phyloP scores from a whole-genome alignment of 2,329 filamentous ascomycete genomes.

The Botrytis medusae region DNA sequence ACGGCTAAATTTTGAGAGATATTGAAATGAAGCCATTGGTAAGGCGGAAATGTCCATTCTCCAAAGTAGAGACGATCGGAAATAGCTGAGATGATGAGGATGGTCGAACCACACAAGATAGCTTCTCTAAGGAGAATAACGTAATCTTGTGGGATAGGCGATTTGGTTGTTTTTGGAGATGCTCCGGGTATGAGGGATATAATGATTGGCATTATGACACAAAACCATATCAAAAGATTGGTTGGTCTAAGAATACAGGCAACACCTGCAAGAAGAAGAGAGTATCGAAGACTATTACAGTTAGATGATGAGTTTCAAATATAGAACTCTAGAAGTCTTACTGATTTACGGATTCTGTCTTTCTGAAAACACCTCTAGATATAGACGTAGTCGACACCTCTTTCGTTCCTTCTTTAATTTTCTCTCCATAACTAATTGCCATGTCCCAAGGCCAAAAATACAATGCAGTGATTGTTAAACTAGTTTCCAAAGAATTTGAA shows the following conservation, averaged over 20 bases:
- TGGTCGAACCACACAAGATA: constrained; percentile 60
- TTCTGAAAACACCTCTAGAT: constrained; percentile 29
- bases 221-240: constrained; percentile 81
- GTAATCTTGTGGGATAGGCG: constrained; percentile 39
- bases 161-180: constrained; percentile 39
- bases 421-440: constrained; percentile 42
- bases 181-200: constrained; percentile 43
- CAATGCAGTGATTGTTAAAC: constrained; percentile 76
- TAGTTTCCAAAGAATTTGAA: constrained; percentile 92
- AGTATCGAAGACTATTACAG: constrained; percentile 54
- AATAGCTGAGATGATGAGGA: constrained; percentile 62
- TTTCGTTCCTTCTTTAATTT: background rate
- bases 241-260: constrained; percentile 88
- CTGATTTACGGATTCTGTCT: constrained; percentile 39
- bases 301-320: background rate
- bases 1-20: constrained; percentile 81
- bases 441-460: constrained; percentile 85
- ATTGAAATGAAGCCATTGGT: constrained; percentile 89
- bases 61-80: constrained; percentile 80
- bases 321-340: constrained; percentile 25
- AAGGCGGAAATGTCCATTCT: constrained; percentile 82
- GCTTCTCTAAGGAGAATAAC: constrained; percentile 61
- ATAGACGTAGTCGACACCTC: background rate
- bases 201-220: constrained; percentile 58
- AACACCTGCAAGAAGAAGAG: constrained; percentile 72